Evolutionary conservation across 2,329 filamentous ascomycete species (phyloP), one percentile per base, ranked within the genome.

Genomic region (Mycosphaerelloides madeirae): DNA sequence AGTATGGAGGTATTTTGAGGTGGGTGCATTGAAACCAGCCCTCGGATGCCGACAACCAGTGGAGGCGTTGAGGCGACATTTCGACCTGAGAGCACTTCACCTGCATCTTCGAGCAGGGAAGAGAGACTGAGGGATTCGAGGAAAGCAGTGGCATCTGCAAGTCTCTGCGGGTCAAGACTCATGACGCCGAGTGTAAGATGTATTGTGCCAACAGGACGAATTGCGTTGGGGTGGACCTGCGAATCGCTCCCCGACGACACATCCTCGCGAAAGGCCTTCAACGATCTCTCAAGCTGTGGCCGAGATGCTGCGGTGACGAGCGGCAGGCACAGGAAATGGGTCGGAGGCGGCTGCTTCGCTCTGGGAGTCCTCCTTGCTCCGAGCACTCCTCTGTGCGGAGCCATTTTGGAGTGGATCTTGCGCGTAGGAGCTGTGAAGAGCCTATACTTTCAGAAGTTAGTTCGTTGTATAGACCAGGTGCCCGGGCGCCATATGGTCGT

Each of bases 121-220:
- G 15, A 9, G 13, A 65, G n/a, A 31, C 65, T 54, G 3, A 64
- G 41, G 12, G 36, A 37, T 18, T 58, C 15, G 7, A 67, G 49
- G 7, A 75, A 64, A 1, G 56, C 33, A 18, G 71, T 53, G 0
- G 77, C 80, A 22, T 67, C 64, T 0, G 72, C 57, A 2, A 83
- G 64, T 35, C 76, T 71, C 2, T 71, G 65, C 2, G 69, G 72
- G 3, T 72, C 66, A 8, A 95, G 75, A 52, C 78, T 84, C 85
- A 96, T 90, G 1, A 94, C 85, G 0, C 89, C 90, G 0, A 96
- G 73, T 0, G 90, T 96, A 2, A 95, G 71, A 66, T 97, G 91
- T 37, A 96, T 67, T 1, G 88, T 89, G 0, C 87, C 86, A 0
- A 87, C 67, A 0, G 88, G 88, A 20, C 89, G 74, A 39, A 95